These are phyloP conservation scores for Pichia cactophila DNA, from an alignment of 1,139 yeast species.

Conservation along the genomic window DNA sequence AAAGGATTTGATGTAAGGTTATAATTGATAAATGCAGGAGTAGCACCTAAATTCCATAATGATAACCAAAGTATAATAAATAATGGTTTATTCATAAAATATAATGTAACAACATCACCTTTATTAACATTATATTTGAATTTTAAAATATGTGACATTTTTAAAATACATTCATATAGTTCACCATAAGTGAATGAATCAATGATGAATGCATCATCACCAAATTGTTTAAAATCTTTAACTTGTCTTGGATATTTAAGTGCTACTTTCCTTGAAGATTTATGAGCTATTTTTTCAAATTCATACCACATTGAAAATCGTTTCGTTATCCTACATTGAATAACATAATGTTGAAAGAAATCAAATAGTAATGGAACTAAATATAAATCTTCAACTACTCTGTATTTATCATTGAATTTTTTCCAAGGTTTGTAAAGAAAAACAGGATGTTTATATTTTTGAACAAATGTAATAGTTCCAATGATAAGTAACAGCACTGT, in stretches of 20 bases:
- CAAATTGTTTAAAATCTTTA: slow-evolving; percentile 18
- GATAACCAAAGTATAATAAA: slow-evolving; percentile 78
- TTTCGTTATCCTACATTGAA: slow-evolving; percentile 29
- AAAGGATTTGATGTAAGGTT: slow-evolving; percentile 69
- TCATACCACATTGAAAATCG: slow-evolving; percentile 22
- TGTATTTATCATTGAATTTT: slow-evolving; percentile 42
- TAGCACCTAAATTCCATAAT: slow-evolving; percentile 85
- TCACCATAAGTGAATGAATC: slow-evolving; percentile 65
- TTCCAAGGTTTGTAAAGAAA: background rate
- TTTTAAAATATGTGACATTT: slow-evolving; percentile 58
- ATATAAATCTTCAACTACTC: slow-evolving; percentile 47
- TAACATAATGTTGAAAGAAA: slow-evolving; percentile 38
- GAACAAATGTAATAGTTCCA: background rate
- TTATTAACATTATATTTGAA: slow-evolving; percentile 57
- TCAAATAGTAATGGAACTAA: slow-evolving; percentile 38
- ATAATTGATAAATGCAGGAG: slow-evolving; percentile 81
- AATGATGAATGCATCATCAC: slow-evolving; percentile 50
- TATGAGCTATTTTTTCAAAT: slow-evolving; percentile 17
- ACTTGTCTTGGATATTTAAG: slow-evolving; percentile 17
- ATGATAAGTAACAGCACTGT: background rate
- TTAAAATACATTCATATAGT: slow-evolving; percentile 55
- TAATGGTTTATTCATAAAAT: slow-evolving; percentile 77
- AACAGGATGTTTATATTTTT: background rate
- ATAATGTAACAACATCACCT: slow-evolving; percentile 68
- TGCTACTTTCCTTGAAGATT: slow-evolving; percentile 12